Evolutionary conservation across 768 basidiomycete genomes (phyloP).

Genomic region (Cyclocybe cylindracea): DNA sequence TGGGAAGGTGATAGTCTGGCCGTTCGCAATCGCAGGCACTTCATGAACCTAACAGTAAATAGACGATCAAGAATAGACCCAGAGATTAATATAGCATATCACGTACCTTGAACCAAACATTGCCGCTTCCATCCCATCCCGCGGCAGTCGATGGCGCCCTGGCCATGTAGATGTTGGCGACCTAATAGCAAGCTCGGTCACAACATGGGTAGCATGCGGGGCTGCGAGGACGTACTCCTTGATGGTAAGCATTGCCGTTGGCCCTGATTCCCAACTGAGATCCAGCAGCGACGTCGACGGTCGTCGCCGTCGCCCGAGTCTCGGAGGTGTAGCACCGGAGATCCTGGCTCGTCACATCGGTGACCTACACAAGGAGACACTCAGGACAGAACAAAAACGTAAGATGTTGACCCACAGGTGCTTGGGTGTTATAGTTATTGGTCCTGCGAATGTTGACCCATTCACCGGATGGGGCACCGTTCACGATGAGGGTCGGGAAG

Average conservation of each 20-base stretch:
- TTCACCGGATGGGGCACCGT: slow-evolving; percentile 33
- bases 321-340: slow-evolving; percentile 46
- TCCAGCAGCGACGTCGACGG: slow-evolving; percentile 45
- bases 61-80: background rate
- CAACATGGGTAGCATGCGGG: background rate
- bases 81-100: background rate
- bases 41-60: slow-evolving; percentile 34
- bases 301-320: slow-evolving; percentile 38
- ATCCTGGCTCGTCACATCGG: slow-evolving; percentile 42
- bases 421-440: slow-evolving; percentile 42
- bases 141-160: slow-evolving; percentile 37
- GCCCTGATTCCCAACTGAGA: slow-evolving; percentile 41
- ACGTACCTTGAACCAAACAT: slow-evolving; percentile 42
- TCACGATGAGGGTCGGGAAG: slow-evolving; percentile 42
- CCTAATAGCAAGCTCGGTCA: slow-evolving; percentile 13
- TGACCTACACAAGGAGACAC: slow-evolving; percentile 27
- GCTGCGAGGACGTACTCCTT: slow-evolving; percentile 33
- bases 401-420: slow-evolving; percentile 26
- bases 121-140: slow-evolving; percentile 39
- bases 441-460: slow-evolving; percentile 45
- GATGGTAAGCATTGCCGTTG: slow-evolving; percentile 47
- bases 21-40: slow-evolving; percentile 41
- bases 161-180: slow-evolving; percentile 44
- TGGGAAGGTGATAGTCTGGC: slow-evolving; percentile 41
- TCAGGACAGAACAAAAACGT: background rate